Percentiles rank a stretch among this genome's conserved stretches.
phyloP scores from a whole-genome alignment of 768 basidiomycete species.

The Asterophora lycoperdoides region DNA sequence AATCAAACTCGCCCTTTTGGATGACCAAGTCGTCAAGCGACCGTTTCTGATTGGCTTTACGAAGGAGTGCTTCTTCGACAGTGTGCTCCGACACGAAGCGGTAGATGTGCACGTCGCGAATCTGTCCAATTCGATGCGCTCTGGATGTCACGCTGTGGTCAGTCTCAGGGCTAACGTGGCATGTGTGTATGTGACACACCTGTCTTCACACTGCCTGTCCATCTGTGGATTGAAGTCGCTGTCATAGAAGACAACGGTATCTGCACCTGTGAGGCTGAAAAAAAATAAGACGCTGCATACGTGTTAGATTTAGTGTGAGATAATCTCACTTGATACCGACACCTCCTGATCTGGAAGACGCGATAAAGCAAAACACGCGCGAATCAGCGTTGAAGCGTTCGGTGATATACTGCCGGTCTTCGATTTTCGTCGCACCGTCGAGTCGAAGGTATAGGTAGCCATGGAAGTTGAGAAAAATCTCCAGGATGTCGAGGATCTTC shows the following conservation, averaged over 20 bases:
- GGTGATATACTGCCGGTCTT: constrained; percentile 87
- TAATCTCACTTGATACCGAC: constrained; percentile 88
- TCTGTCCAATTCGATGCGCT: constrained; percentile 98
- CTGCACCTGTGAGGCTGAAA: constrained; percentile 74
- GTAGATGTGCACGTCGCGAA: constrained; percentile 94
- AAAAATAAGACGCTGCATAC: constrained; percentile 7
- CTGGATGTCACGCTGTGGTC: constrained; percentile 33
- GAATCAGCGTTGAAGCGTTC: constrained; percentile 82
- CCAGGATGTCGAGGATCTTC: constrained; percentile 86
- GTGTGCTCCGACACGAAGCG: constrained; percentile 88
- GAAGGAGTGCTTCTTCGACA: constrained; percentile 94
- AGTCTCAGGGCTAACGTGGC: background rate
- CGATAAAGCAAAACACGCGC: constrained; percentile 84
- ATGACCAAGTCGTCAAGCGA: constrained; percentile 88
- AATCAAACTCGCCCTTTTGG: constrained; percentile 92
- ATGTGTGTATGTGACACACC: constrained; percentile 38
- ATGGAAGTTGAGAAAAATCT: constrained; percentile 88
- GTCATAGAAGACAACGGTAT: constrained; percentile 97
- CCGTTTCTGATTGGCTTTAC: constrained; percentile 97
- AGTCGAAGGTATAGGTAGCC: constrained; percentile 92
- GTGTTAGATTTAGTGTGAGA: constrained; percentile 13
- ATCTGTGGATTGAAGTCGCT: constrained; percentile 97
- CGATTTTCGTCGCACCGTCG: constrained; percentile 93
- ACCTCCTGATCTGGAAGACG: constrained; percentile 73
- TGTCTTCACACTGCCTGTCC: constrained; percentile 95